A percentile compares a stretch with the other conserved stretches of the same genome.
phyloP scores from a whole-genome alignment of 2,329 filamentous ascomycete species.

The Fusarium oligoseptatum region DNA sequence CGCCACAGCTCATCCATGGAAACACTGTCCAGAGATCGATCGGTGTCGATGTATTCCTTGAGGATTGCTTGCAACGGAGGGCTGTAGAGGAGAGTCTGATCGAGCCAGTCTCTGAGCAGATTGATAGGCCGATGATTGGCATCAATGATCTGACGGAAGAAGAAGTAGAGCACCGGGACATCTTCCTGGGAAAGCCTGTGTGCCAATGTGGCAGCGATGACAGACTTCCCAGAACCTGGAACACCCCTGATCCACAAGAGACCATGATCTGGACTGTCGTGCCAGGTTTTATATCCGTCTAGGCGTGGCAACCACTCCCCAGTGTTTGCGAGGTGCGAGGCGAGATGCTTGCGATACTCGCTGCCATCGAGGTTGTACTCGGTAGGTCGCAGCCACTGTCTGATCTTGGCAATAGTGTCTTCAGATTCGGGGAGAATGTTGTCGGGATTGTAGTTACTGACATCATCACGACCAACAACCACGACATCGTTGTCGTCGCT shows the following conservation, averaged over 20 bases:
- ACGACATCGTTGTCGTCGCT: constrained; percentile 26
- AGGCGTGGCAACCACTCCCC: constrained; percentile 26
- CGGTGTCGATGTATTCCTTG: constrained; percentile 23
- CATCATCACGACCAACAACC: constrained; percentile 30
- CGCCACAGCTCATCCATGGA: constrained; percentile 49
- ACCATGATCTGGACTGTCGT: constrained; percentile 17
- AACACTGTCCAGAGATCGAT: constrained; percentile 13
- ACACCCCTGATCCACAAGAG: constrained; percentile 49
- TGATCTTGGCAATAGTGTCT: constrained; percentile 41
- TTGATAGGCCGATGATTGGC: constrained; percentile 51
- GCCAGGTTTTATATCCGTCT: constrained; percentile 26
- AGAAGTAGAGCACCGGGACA: constrained; percentile 54
- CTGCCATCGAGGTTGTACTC: constrained; percentile 29
- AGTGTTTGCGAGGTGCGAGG: constrained; percentile 28
- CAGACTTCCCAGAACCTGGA: constrained; percentile 57
- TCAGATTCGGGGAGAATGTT: constrained; percentile 49
- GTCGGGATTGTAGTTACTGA: constrained; percentile 50
- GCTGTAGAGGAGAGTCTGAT: constrained; percentile 50
- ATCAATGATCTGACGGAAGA: constrained; percentile 57
- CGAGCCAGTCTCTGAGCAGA: constrained; percentile 53
- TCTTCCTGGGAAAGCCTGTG: constrained; percentile 28
- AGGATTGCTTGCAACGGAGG: constrained; percentile 47
- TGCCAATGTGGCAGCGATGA: constrained; percentile 48
- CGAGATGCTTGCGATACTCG: constrained; percentile 38
- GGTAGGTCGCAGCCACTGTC: constrained; percentile 36